Base-by-base conservation (phyloP, 352 stramenopile genomes). In the Phytophthora idaei region DNA sequence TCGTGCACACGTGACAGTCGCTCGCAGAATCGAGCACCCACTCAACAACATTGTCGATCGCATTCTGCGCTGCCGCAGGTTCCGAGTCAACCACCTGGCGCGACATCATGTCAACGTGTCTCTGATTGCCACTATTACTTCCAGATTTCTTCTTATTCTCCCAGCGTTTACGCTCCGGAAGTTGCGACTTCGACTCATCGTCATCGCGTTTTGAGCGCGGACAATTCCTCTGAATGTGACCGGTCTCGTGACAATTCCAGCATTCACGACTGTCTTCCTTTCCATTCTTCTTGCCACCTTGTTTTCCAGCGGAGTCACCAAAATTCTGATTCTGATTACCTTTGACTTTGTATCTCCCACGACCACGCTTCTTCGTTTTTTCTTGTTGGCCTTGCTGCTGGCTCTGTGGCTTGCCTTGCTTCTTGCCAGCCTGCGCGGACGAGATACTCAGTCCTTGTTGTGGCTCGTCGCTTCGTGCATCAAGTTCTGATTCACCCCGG, bases 221-320 rank as follows among this genome's bases (percentile, higher is more conserved):
- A 48, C 49, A 67, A 45, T 67, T 54, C 2, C 21, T 2, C 8
- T 50, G 59, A 55, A 67, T 61, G 45, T 51, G 59, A 12, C 50
- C 59, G n/a, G 12, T 28, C 5, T 55, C 25, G 32, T 56, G 50
- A 4, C 59, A 60, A n/a, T 67, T 55, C 59, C 59, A 67, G 15
- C 50, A 55, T 27, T 67, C 50, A 36, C 49, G 50, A 11, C 4
- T 67, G 42, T 67, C 17, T 21, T 21, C 17, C 17, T 21, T 21
- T 21, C 17, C 17, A 21, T 21, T 21, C 17, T 21, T 21, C 17
- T 21, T 21, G 17, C 17, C 17, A 21, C 17, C 17, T 21, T 21
- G 17, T 21, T 21, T 21, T 21, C 17, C 17, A 21, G 17, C 17
- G 17, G 17, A 21, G 17, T 21, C 17, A 21, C 17, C 17, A 21